Base-by-base conservation (phyloP, 768 basidiomycete species). In the Ephemerocybe angulata region DNA sequence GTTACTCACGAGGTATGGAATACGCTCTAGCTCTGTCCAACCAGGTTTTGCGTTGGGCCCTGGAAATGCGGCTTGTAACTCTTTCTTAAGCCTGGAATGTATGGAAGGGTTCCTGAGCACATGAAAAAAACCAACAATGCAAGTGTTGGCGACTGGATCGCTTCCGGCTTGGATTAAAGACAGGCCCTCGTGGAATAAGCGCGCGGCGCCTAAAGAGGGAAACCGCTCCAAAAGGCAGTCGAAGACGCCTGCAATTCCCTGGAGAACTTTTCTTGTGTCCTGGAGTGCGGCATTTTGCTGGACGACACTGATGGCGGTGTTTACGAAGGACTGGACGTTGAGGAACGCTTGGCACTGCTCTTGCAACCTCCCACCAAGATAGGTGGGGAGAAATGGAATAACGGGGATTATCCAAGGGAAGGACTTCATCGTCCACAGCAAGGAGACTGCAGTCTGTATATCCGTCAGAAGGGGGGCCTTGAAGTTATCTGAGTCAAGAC, bases 1-100 rank as follows among this genome's bases (percentile, higher is more conserved):
- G 0, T 17, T 4, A 64, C 72, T 54, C 54, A 76, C 76, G 58
- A 79, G 64, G 57, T 78, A 80, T 6, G 78, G 74, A 40, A 78
- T 57, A 31, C 68, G 70, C 60, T 79, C 74, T 31, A 79, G 56
- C 1, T 58, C 61, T 3, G 62, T 57, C 35, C 69, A 68, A 19
- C 58, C 55, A 3, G 72, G 57, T 24, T 51, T 46, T 24, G 57
- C 50, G 21, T 69, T 64, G 25, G 63, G 58, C 25, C 71, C 69
- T 0, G 76, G 76, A 69, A 70, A 77, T 19, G 66, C 71, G 3
- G 59, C 48, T 2, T 50, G 53, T 7, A 79, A 65, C 55, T 78
- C 77, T 40, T 61, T 52, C 17, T 60, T 53, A 7, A 79, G 67
- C 28, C 55, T 63, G 11, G 50, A 29, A 48, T 60, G 61, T 17